Evolutionary conservation across 805 yeast species (phyloP), one percentile per base, ranked within the genome.

Genomic region (Barnettozyma populi): DNA sequence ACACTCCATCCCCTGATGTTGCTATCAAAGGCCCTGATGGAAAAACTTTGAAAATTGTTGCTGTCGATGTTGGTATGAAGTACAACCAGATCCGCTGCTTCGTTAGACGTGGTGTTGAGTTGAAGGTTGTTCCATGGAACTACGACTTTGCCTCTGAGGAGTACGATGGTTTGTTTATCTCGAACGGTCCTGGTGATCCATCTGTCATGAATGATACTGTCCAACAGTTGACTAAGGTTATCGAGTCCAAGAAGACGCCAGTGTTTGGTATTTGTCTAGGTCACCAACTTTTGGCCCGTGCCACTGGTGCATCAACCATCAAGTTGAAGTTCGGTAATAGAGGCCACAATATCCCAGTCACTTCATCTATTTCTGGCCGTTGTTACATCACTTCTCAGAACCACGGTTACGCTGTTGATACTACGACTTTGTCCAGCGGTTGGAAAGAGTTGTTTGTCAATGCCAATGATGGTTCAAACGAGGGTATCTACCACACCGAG

Each of bases 151-250:
- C 86, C 52, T 61, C 69, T 44, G 96, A 89, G 68, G 76, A 81
- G 53, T 94, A 85, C 65, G 99, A 94, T 67, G 99, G 99, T 74
- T 76, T 94, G 60, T 94, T 94, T 70, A 74, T 92, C 56, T 90
- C 97, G 47, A 94, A 94, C 70, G 99, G 99, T 74, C 99, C 99
- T 25, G 99, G 99, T 79, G 98, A 94, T 72, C 99, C 99, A 49
- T 79, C 94, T 39, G 88, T 86, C 49, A 76, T 94, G 80, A 67
- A 80, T 40, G 78, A 74, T 19, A 78, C 89, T 51, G 85, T 85
- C 32, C 74, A 70, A 36, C 81, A 77, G 57, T 71, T 94, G 61
- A 57, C 74, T 36, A 67, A 66, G 38, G 86, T 79, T 32, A 65
- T 92, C 49, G 73, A 74, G 39, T 75, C 78, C 34, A 85, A 80